A percentile compares a stretch with the other conserved stretches of the same genome.
phyloP scores from a whole-genome alignment of 305 asterid species.

The Fraxinus velutina region DNA sequence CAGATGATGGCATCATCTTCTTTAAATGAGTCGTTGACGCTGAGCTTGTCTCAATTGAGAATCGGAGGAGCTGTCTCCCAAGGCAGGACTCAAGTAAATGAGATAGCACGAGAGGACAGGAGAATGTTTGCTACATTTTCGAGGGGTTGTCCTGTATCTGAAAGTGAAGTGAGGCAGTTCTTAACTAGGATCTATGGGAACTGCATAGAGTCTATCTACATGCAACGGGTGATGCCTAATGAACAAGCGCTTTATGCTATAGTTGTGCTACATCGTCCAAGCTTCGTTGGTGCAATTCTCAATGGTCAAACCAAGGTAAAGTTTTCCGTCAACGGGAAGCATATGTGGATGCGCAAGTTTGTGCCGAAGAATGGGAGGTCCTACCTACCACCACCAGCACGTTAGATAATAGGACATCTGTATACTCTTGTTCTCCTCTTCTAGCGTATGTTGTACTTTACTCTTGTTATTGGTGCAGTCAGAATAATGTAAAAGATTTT shows the following conservation, averaged over 20 bases:
- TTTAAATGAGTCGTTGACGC: neutral
- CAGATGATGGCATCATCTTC: neutral
- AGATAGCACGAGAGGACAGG: slow-evolving; percentile 23
- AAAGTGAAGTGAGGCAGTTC: neutral
- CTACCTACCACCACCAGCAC: neutral
- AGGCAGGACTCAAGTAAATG: slow-evolving; percentile 4
- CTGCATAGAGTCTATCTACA: slow-evolving; percentile 36
- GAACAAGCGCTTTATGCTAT: slow-evolving; percentile 26
- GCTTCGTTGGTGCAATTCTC: neutral
- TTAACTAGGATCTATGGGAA: slow-evolving; percentile 32
- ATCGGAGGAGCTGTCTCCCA: slow-evolving; percentile 5
- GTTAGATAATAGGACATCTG: neutral
- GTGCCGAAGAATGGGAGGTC: neutral
- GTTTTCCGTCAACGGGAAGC: neutral
- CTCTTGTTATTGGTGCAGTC: neutral
- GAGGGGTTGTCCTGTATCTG: neutral
- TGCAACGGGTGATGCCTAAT: slow-evolving; percentile 39
- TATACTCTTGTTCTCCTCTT: neutral
- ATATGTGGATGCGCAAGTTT: neutral
- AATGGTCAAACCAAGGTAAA: neutral
- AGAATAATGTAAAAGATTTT: neutral
- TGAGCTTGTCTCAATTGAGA: slow-evolving; percentile 20
- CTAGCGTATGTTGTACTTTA: neutral
- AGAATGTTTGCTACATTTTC: slow-evolving; percentile 3
- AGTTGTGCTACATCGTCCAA: neutral